Conservation (phyloP, 371 early-diverging fungal genomes). For the Sporodiniella umbellata region DNA sequence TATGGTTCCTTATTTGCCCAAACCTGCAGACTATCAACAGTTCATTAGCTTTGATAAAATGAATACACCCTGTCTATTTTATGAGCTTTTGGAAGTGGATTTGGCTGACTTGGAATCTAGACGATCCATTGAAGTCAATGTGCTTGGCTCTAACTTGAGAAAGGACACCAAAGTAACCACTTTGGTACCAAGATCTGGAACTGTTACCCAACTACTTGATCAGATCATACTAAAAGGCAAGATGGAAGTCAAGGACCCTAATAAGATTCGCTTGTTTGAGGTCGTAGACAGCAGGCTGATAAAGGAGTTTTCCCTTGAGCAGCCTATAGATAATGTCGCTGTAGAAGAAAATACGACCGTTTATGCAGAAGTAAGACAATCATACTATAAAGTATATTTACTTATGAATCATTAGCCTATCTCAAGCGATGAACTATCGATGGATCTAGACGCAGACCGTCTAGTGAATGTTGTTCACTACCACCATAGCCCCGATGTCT, state of each 20-base stretch:
- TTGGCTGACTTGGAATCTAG: constrained; percentile 80
- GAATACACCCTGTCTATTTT: constrained; percentile 46
- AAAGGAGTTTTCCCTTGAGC: constrained; percentile 33
- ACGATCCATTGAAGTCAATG: constrained; percentile 52
- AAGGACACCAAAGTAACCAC: constrained; percentile 48
- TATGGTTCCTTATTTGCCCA: constrained; percentile 13
- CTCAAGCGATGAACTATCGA: constrained; percentile 56
- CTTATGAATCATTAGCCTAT: constrained; percentile 43
- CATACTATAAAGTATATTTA: background rate
- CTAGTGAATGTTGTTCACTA: constrained; percentile 73
- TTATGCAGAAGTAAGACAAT: constrained; percentile 36
- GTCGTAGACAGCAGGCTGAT: constrained; percentile 36
- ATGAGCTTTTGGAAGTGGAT: constrained; percentile 76
- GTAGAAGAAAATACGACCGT: constrained; percentile 19
- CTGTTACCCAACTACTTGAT: constrained; percentile 59
- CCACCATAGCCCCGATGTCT: constrained; percentile 57
- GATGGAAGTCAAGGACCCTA: constrained; percentile 23
- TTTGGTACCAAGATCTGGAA: constrained; percentile 55
- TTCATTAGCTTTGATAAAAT: constrained; percentile 11
- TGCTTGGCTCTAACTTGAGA: constrained; percentile 38
- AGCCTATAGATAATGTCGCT: constrained; percentile 38
- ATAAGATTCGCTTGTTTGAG: constrained; percentile 40
- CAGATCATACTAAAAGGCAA: constrained; percentile 54
- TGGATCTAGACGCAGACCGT: constrained; percentile 45
- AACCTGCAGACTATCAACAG: constrained; percentile 11